phyloP scores from a whole-genome alignment of 148 eudicot genomes.

The Diospyros lotus region DNA sequence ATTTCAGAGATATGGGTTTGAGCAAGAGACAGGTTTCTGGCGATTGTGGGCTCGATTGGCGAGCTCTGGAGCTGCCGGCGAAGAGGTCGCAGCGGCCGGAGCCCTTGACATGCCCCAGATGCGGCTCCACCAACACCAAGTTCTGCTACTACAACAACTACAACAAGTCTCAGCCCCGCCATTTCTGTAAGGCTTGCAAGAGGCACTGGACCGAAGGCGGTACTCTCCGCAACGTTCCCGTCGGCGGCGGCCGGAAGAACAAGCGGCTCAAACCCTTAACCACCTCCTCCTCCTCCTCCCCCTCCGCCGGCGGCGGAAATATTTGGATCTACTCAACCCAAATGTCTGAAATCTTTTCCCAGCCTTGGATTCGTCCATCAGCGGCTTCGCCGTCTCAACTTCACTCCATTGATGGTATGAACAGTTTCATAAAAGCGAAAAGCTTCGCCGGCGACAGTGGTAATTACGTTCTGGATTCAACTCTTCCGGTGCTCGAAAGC shows the following conservation, averaged over 20 bases:
- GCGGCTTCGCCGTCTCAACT: constrained; percentile 5
- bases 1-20: constrained; percentile 43
- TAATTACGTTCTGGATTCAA: constrained; percentile 20
- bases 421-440: constrained; percentile 8
- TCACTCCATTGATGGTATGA: background rate
- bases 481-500: constrained; percentile 15
- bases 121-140: constrained; percentile 73
- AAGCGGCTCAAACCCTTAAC: constrained; percentile 47
- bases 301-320: background rate
- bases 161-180: constrained; percentile 85
- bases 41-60: constrained; percentile 37
- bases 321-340: too few relatives aligned
- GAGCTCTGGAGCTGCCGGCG: constrained; percentile 22
- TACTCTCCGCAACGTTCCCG: constrained; percentile 70
- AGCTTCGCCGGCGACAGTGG: constrained; percentile 9
- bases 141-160: constrained; percentile 91
- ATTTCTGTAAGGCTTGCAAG: constrained; percentile 80
- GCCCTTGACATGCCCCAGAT: constrained; percentile 66
- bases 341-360: constrained; percentile 21
- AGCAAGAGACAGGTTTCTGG: constrained; percentile 52
- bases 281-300: constrained; percentile 29
- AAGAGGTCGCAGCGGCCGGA: constrained; percentile 32
- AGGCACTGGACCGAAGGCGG: constrained; percentile 97
- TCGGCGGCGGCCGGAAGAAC: constrained; percentile 84
- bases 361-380: constrained; percentile 15